Percentiles rank a stretch among this genome's conserved stretches.
Conservation (phyloP, 352 stramenopile species). For the Pythium utonaiense region DNA sequence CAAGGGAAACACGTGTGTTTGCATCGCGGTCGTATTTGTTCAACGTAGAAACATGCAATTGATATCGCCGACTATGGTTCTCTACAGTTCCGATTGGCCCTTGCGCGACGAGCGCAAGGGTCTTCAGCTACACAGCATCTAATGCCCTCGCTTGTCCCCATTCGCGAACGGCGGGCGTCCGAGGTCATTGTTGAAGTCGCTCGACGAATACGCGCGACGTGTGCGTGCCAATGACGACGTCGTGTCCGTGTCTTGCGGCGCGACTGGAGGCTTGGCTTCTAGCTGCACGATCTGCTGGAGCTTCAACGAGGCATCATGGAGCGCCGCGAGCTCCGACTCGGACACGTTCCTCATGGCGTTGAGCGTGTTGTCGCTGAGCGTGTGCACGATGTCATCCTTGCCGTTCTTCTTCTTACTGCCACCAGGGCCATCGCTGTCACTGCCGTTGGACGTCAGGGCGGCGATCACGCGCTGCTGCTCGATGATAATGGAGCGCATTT, state of each 20-base stretch:
- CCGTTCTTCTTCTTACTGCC: slow-evolving; percentile 4
- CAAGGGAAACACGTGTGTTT: no score
- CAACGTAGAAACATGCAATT: no score
- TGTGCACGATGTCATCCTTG: slow-evolving; percentile 31
- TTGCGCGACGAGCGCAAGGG: no score
- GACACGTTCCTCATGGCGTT: slow-evolving; percentile 33
- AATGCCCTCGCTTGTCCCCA: slow-evolving; percentile 12
- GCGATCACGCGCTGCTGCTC: slow-evolving; percentile 44
- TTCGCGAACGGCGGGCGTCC: slow-evolving; percentile 27
- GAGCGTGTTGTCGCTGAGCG: slow-evolving; percentile 36
- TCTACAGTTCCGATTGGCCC: no score
- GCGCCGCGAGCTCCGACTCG: slow-evolving; percentile 32
- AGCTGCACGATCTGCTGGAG: slow-evolving; percentile 29
- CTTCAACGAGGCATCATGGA: slow-evolving; percentile 33
- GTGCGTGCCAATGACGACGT: slow-evolving; percentile 12
- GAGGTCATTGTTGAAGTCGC: slow-evolving; percentile 23
- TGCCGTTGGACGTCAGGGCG: slow-evolving; percentile 29
- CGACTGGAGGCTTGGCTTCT: slow-evolving; percentile 13
- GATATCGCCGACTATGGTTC: not conserved
- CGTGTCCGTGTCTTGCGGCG: not conserved
- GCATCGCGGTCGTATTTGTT: no score
- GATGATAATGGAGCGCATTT: slow-evolving; percentile 47
- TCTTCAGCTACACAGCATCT: no score
- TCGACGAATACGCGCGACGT: slow-evolving; percentile 25
- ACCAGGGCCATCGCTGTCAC: slow-evolving; percentile 27